These are phyloP conservation scores for Mortierella sp. DNA, from an alignment of 371 early-diverging fungal genomes.

Conservation along the genomic window DNA sequence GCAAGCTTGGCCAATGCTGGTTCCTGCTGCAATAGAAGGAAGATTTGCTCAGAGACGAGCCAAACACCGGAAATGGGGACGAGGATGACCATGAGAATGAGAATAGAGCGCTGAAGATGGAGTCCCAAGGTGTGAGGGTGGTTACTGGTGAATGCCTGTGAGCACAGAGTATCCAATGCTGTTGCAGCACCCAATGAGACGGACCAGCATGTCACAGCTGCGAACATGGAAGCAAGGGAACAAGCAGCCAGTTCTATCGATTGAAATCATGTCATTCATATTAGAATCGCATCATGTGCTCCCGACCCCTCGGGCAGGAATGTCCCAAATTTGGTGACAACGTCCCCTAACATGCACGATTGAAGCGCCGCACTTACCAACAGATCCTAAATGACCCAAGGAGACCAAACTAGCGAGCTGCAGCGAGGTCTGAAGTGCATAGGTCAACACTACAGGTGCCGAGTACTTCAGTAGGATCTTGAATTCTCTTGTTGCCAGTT, in stretches of 20 bases:
- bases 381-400: conserved; percentile 65
- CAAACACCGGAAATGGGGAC: conserved; percentile 81
- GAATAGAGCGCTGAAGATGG: conserved; percentile 85
- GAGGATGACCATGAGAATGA: conserved; percentile 72
- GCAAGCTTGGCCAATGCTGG: conserved; percentile 58
- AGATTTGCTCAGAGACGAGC: conserved; percentile 72
- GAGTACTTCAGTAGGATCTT: conserved; percentile 57
- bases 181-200: conserved; percentile 82
- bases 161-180: conserved; percentile 90
- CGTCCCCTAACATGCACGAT: too few relatives aligned
- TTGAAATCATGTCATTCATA: too few relatives aligned
- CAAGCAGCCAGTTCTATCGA: conserved; percentile 83
- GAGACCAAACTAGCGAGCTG: conserved; percentile 71
- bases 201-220: conserved; percentile 86
- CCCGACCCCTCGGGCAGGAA: too few relatives aligned
- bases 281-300: too few relatives aligned
- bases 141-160: conserved; percentile 81
- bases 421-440: conserved; percentile 72
- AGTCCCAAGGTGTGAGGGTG: conserved; percentile 81
- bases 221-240: conserved; percentile 83
- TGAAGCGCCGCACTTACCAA: too few relatives aligned
- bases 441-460: conserved; percentile 71
- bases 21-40: conserved; percentile 65
- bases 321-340: too few relatives aligned
- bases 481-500: conserved; percentile 38